Evolutionary conservation across 306 rosid species (phyloP).

Genomic region (Inga laurina): DNA sequence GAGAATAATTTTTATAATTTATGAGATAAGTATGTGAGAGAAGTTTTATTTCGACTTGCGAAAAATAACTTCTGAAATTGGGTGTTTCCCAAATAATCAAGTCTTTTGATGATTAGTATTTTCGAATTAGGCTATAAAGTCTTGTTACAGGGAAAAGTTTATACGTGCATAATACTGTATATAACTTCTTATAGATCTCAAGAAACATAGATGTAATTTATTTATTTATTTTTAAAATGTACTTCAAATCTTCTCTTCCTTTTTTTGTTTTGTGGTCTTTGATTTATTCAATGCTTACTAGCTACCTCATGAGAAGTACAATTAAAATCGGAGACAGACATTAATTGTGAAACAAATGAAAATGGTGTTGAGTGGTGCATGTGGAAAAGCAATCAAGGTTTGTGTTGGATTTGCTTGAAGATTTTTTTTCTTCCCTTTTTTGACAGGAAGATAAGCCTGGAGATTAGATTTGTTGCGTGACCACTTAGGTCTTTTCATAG

Average conservation of each 20-base stretch:
- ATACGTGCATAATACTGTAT: too few species aligned
- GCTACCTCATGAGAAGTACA: neutral
- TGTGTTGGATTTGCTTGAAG: neutral
- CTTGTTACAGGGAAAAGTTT: neutral
- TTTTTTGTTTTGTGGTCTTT: neutral
- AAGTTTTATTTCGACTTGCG: too few species aligned
- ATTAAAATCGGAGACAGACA: neutral
- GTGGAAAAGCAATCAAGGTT: neutral
- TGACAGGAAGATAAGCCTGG: too few species aligned
- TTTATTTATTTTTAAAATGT: too few species aligned
- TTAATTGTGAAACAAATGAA: neutral
- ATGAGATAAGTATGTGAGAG: too few species aligned
- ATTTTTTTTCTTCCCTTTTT: too few species aligned
- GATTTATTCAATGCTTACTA: neutral
- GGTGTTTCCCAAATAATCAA: neutral
- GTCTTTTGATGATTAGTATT: neutral
- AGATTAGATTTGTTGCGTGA: too few species aligned
- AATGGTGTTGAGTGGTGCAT: neutral
- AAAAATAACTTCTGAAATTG: too few species aligned
- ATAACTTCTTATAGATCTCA: neutral
- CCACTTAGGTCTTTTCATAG: too few species aligned
- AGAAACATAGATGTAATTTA: neutral
- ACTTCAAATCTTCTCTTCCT: neutral
- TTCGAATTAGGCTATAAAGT: neutral
- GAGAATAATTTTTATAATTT: too few species aligned